Conservation (phyloP, 768 basidiomycete genomes). For the Pisolithus sp. region DNA sequence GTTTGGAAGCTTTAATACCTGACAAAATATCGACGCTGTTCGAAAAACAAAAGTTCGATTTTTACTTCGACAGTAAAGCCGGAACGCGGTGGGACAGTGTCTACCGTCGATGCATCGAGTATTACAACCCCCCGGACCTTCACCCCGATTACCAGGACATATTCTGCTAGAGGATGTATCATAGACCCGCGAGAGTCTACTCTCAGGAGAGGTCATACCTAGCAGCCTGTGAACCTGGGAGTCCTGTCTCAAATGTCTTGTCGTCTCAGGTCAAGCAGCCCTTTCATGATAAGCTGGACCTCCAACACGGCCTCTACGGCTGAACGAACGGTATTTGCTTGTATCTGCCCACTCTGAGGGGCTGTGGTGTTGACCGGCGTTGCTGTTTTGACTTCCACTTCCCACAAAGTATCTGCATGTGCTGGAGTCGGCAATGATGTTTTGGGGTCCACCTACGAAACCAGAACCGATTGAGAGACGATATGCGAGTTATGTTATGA, state of each 20-base stretch:
- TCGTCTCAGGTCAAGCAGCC: conserved; percentile 68
- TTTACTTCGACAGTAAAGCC: too few species aligned
- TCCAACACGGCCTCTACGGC: conserved; percentile 73
- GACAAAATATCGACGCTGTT: background rate
- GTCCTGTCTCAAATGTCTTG: conserved; percentile 48
- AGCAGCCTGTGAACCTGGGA: background rate
- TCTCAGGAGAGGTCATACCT: too few species aligned
- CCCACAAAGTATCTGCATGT: conserved; percentile 78
- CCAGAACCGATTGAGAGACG: background rate
- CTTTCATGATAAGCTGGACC: conserved; percentile 80
- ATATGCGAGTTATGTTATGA: background rate
- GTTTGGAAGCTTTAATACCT: conserved; percentile 57
- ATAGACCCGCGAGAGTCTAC: too few species aligned
- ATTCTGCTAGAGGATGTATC: too few species aligned
- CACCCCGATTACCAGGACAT: too few species aligned
- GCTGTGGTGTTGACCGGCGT: conserved; percentile 65
- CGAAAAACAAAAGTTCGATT: too few species aligned
- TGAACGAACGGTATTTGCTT: conserved; percentile 65
- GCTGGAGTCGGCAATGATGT: conserved; percentile 72
- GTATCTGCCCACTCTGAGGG: conserved; percentile 28
- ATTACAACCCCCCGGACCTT: too few species aligned
- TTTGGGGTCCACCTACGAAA: conserved; percentile 58
- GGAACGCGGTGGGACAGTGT: too few species aligned
- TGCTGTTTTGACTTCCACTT: conserved; percentile 83
- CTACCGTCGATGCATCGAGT: too few species aligned